Conservation (phyloP, 2,329 filamentous ascomycete species). For the Ophiostoma ips region DNA sequence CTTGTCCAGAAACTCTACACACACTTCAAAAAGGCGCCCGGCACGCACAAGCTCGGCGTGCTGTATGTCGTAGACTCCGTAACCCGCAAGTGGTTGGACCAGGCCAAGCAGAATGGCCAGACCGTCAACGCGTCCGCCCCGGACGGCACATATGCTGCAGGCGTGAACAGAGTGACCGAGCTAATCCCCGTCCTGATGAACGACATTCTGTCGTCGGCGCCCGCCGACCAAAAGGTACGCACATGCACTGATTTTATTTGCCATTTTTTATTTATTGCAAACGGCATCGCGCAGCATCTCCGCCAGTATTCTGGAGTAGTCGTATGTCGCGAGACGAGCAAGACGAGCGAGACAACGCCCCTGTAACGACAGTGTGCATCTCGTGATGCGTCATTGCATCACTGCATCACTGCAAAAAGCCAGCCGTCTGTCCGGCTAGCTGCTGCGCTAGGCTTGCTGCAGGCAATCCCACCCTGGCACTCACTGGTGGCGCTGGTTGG, state of each 20-base stretch:
- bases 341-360: no score
- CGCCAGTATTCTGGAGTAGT: no score
- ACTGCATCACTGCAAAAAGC: background rate
- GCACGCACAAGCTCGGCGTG: constrained; percentile 94
- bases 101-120: constrained; percentile 77
- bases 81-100: constrained; percentile 96
- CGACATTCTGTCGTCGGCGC: constrained; percentile 79
- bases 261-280: background rate
- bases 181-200: constrained; percentile 87
- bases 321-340: no score
- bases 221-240: constrained; percentile 94
- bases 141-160: constrained; percentile 87
- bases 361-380: no score
- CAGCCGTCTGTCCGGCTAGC: no score
- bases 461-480: no score
- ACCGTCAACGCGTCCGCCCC: constrained; percentile 65
- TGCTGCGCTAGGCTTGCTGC: no score
- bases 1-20: constrained; percentile 94
- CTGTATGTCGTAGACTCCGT: constrained; percentile 99
- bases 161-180: constrained; percentile 92
- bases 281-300: no score
- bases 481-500: background rate
- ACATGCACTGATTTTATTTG: constrained; percentile 12
- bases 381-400: background rate
- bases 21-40: constrained; percentile 88